Percentiles rank a stretch among this genome's conserved stretches.
These are phyloP conservation scores for Lablab purpureus DNA, from an alignment of 306 rosid genomes.

Conservation along the genomic window DNA sequence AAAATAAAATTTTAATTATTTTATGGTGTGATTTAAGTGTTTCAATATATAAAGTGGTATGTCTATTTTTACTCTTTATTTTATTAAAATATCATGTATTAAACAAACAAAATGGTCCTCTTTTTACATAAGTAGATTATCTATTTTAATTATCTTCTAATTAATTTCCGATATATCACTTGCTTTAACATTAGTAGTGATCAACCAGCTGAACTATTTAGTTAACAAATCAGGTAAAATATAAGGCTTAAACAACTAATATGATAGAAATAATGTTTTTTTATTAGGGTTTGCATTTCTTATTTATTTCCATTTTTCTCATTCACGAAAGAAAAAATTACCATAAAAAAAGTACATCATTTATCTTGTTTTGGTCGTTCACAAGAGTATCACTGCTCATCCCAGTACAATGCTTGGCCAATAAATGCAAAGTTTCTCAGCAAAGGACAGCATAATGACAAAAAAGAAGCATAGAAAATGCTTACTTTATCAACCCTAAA, in stretches of 20 bases:
- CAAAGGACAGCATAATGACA: neutral
- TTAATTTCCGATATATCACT: neutral
- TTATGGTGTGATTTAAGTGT: no score
- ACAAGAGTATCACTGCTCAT: neutral
- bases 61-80: no score
- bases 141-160: neutral
- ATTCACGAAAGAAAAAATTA: no score
- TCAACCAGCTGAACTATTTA: neutral
- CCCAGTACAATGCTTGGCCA: neutral
- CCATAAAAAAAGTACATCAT: no score
- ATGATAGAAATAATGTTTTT: no score
- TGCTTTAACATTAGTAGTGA: neutral
- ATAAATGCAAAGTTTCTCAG: neutral
- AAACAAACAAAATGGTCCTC: no score
- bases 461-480: neutral
- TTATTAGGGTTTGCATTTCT: no score
- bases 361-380: neutral
- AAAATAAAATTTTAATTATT: no score
- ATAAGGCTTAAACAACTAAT: neutral
- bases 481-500: neutral
- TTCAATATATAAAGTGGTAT: no score
- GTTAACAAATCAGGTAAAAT: neutral
- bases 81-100: no score
- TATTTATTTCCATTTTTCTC: no score
- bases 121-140: neutral